Evolutionary conservation across 352 stramenopile species (phyloP), one percentile per base, ranked within the genome.

Genomic region (Globisporangium rhizosaccharum): DNA sequence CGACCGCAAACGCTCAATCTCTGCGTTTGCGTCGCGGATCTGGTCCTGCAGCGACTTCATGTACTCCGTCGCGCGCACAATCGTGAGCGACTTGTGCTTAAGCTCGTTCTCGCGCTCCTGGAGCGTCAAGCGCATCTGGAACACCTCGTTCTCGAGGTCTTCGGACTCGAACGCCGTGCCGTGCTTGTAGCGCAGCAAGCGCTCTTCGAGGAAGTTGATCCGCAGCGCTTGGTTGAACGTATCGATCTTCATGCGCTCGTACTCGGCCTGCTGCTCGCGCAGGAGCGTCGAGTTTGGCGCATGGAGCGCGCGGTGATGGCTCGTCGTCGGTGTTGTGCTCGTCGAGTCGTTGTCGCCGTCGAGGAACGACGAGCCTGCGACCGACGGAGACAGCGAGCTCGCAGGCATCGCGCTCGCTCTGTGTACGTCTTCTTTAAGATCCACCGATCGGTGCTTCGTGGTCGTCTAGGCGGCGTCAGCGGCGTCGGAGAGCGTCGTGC

Each of bases 71-170:
- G 82, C 82, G 30, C 70, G 73, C 49, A 88, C 75, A 56, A 89
- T 79, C 57, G 73, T 77, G 23, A 81, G 59, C 20, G 81, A 76
- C 61, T 68, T 75, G 51, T 87, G 74, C 18, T 79, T 59, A 53
- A 90, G 56, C 59, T 90, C 78, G 54, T 79, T 65, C 26, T 88
- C 76, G 33, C 77, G 79, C 59, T 88, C 78, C 50, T 88, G 76
- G n/a, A 82, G 62, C 50, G 76, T 66, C 51, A 78, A 68, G 47
- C 72, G 73, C 56, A 85, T 59, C 62, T 88, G 78, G 33, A 76
- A 68, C 12, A 84, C 48, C 56, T 88, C 78, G 54, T 66, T 82
- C 70, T 88, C 78, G 46, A 88, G 62, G 36, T 85, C 78, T 55
- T 88, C 75, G 26, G 70, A 76, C 44, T 69, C 61, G 51, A 88